Conservation (phyloP, 805 yeast genomes). For the Lachancea lanzarotensis region DNA sequence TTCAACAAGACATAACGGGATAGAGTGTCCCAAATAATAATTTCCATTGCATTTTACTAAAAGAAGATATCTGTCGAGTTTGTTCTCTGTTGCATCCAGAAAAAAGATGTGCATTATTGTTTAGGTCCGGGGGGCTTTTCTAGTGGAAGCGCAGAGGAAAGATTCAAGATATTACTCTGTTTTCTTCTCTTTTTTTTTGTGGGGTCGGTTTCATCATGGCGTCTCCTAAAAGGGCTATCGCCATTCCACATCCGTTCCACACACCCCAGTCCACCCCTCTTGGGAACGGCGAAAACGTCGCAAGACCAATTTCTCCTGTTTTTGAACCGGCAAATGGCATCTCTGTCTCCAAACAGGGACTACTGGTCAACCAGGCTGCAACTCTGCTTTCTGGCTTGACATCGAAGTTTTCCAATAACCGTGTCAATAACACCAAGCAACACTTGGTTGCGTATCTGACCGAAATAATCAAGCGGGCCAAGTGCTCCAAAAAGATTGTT, state of each 20-base stretch:
- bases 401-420: conserved; percentile 12
- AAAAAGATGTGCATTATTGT: conserved; percentile 1
- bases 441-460: conserved; percentile 12
- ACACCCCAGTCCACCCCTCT: conserved; percentile 1
- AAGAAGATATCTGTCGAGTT: not conserved
- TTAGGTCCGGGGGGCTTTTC: not conserved
- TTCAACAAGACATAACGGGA: too few relatives aligned
- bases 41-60: too few relatives aligned
- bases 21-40: too few relatives aligned
- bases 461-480: conserved; percentile 23
- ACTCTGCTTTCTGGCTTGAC: conserved; percentile 15
- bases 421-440: conserved; percentile 16
- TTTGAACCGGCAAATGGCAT: not conserved
- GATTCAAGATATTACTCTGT: too few relatives aligned
- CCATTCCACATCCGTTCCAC: not conserved
- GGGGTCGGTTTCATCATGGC: not conserved
- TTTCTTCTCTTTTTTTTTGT: too few relatives aligned
- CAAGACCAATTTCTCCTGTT: not conserved
- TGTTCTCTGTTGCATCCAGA: not conserved
- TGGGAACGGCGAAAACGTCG: not conserved
- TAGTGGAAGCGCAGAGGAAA: not conserved
- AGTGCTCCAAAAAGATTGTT: conserved; percentile 15
- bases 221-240: not conserved
- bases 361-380: conserved; percentile 13
- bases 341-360: not conserved